Conservation (phyloP, 495 filamentous ascomycete genomes). For the Penicillium lividum region DNA sequence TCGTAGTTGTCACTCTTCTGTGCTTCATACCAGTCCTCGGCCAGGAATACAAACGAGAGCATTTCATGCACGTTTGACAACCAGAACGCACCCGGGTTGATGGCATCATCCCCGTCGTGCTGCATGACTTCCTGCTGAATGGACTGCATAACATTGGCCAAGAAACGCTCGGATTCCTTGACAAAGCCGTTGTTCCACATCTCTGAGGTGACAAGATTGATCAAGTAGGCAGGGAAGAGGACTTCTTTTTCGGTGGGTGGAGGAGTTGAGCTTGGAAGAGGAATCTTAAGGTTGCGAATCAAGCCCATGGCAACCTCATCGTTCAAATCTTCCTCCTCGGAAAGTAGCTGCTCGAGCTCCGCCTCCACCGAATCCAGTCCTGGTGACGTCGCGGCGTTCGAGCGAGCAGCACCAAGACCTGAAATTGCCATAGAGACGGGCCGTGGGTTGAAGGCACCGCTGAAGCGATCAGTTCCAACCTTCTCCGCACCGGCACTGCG, state of each 20-base stretch:
- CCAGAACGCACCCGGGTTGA: conserved; percentile 98
- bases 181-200: conserved; percentile 99
- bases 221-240: conserved; percentile 95
- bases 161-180: conserved; percentile 97
- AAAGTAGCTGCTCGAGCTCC: conserved; percentile 89
- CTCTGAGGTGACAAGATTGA: conserved; percentile 98
- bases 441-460: conserved; percentile 87
- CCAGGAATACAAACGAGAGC: conserved; percentile 99
- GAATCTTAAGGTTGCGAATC: conserved; percentile 95
- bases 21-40: conserved; percentile 98
- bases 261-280: conserved; percentile 76
- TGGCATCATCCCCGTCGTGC: conserved; percentile 93
- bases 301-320: conserved; percentile 95
- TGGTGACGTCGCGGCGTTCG: conserved; percentile 71
- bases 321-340: conserved; percentile 92
- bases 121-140: conserved; percentile 99
- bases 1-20: conserved; percentile 99
- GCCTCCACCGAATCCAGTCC: conserved; percentile 84
- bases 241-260: conserved; percentile 97
- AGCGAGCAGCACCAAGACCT: conserved; percentile 60
- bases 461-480: conserved; percentile 80
- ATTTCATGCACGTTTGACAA: conserved; percentile 99
- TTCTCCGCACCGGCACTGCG: conserved; percentile 91
- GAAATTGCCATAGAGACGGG: conserved; percentile 92
- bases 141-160: conserved; percentile 99